Percentiles rank a stretch among this genome's conserved stretches.
These are phyloP conservation scores for Elsinoe ampelina DNA, from an alignment of 2,329 filamentous ascomycete genomes.

Conservation along the genomic window DNA sequence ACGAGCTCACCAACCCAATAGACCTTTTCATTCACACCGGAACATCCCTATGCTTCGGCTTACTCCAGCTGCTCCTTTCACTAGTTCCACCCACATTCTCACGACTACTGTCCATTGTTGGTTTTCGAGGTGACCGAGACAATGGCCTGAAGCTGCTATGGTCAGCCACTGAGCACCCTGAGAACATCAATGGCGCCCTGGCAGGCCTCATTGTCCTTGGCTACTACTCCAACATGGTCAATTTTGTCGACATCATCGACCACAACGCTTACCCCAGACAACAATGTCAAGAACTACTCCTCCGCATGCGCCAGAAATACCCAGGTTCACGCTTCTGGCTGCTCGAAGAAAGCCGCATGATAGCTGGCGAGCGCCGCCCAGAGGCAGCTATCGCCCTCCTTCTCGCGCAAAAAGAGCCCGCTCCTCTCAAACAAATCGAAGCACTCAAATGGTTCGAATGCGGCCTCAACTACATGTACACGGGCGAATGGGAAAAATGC, in stretches of 20 bases:
- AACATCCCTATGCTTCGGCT: constrained; percentile 79
- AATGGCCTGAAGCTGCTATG: constrained; percentile 79
- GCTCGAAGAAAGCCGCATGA: constrained; percentile 75
- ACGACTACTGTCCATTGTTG: constrained; percentile 77
- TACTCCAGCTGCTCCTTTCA: constrained; percentile 77
- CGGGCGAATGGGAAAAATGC: constrained; percentile 66
- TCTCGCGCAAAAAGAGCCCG: constrained; percentile 30
- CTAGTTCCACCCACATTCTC: constrained; percentile 86
- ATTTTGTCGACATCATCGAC: constrained; percentile 79
- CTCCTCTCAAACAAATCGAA: constrained; percentile 78
- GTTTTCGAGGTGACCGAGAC: constrained; percentile 81
- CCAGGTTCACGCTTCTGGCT: constrained; percentile 78
- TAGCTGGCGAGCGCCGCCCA: constrained; percentile 57
- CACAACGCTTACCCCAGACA: constrained; percentile 57
- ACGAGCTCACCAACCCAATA: constrained; percentile 57
- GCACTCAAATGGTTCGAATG: constrained; percentile 80
- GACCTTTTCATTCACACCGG: constrained; percentile 87
- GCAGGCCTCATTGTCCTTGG: constrained; percentile 70
- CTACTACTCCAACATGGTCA: constrained; percentile 82
- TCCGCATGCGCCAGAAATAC: constrained; percentile 66
- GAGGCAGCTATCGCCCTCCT: constrained; percentile 55
- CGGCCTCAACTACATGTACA: constrained; percentile 66
- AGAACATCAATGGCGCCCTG: constrained; percentile 88
- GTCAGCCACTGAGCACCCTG: constrained; percentile 68
- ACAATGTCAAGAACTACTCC: constrained; percentile 57